Evolutionary conservation across 768 basidiomycete species (phyloP), one percentile per base, ranked within the genome.

Genomic region (Russula vinacea): DNA sequence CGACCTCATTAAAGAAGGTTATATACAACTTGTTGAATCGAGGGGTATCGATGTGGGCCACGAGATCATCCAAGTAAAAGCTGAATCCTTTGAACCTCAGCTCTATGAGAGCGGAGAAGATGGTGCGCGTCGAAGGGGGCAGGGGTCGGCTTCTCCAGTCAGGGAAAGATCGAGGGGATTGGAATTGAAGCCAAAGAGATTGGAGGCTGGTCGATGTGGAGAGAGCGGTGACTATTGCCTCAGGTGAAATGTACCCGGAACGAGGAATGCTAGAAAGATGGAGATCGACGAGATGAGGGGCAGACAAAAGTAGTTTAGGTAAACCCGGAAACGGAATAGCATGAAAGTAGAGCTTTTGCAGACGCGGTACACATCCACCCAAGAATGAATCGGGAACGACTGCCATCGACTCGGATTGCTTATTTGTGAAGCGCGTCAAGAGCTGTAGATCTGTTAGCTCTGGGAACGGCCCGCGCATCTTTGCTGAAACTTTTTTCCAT

Each of bases 1-100:
- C 29, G 9, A 51, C 14, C 6, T 51, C 29, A 32, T 51, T 29
- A 24, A 32, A 51, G 6, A 51, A 32, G 4, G 5, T 5, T 14
- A 42, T 42, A 16, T 14, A 13, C 4, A 42, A 13, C 13, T 5
- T 17, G 3, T 16, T 17, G 17, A 8, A 37, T 2, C 6, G 35
- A 8, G 58, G 58, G 13, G 24, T 16, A 19, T 50, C 58, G 3
- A 59, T 40, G 1, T 11, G 17, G 9, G 49, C 6, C 10, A 59
- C 2, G 32, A 59, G 10, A 5, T 60, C 50, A 10, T 60, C 58
- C 35, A 60, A 51, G n/a, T 60, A 60, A 26, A 29, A 37, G 11
- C 37, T 60, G 5, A 14, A 8, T 5, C 4, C 50, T 29, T 17
- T 14, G 26, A 16, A 32, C 35, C 35, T 29, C 24, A 11, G 0